Evolutionary conservation across 306 rosid genomes (phyloP).

Genomic region (Lathyrus tuberosus): DNA sequence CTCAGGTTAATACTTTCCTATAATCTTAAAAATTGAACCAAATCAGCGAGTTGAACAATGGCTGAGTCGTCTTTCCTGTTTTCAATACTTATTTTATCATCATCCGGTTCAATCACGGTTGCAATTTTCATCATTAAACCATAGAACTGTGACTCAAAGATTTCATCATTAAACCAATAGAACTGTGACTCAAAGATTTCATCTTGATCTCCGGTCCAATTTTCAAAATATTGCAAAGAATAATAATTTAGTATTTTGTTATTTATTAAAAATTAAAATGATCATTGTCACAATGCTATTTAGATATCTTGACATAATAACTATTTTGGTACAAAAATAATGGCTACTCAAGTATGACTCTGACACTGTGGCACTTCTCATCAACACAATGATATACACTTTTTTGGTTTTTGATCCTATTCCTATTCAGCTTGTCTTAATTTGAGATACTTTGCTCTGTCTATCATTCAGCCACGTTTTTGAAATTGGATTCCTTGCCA

Average conservation of each 20-base stretch:
- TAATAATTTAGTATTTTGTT: not conserved
- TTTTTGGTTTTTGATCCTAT: slow-evolving; percentile 28
- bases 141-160: not conserved
- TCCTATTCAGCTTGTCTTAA: slow-evolving; percentile 21
- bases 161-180: no score
- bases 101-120: not conserved
- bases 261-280: not conserved
- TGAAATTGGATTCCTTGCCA: not conserved
- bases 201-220: not conserved
- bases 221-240: not conserved
- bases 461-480: not conserved
- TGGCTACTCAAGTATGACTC: slow-evolving; percentile 36
- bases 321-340: slow-evolving; percentile 5
- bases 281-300: slow-evolving; percentile 1
- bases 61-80: not conserved
- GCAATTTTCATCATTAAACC: no score
- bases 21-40: not conserved
- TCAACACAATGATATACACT: not conserved
- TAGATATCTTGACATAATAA: not conserved
- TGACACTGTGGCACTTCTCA: slow-evolving; percentile 38
- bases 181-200: no score
- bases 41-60: no score
- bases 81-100: no score
- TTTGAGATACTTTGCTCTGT: slow-evolving; percentile 7
- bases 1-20: slow-evolving; percentile 52